These are phyloP conservation scores for Vigna radiata DNA, from an alignment of 306 rosid genomes.

Conservation along the genomic window DNA sequence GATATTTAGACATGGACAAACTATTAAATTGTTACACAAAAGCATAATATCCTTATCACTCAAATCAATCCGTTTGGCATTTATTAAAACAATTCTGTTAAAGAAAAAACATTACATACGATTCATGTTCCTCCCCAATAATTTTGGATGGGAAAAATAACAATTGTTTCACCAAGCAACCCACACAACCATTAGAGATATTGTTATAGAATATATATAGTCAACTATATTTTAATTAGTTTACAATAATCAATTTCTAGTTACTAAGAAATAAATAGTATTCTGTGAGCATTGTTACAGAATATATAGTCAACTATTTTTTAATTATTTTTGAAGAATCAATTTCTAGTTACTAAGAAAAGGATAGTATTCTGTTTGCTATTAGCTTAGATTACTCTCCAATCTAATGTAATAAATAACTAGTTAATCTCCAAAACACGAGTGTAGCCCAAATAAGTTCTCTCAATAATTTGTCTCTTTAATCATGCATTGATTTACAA, in stretches of 20 bases:
- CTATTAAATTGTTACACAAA: not conserved
- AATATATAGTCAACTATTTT: too few relatives aligned
- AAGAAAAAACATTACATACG: not conserved
- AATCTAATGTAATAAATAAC: not conserved
- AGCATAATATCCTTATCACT: conserved; percentile 13
- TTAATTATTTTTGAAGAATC: too few relatives aligned
- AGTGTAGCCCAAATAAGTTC: too few relatives aligned
- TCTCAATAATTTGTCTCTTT: too few relatives aligned
- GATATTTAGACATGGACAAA: conserved; percentile 14
- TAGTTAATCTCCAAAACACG: not conserved
- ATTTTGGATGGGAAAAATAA: conserved; percentile 18
- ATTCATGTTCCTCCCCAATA: not conserved
- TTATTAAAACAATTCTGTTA: conserved; percentile 8
- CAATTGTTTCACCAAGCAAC: not conserved
- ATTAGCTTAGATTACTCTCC: not conserved
- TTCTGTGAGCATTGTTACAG: not conserved
- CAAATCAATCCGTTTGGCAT: not conserved
- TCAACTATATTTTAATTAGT: not conserved
- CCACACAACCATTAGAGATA: not conserved
- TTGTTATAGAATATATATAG: not conserved
- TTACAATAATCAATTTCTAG: not conserved
- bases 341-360: too few relatives aligned
- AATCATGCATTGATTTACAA: too few relatives aligned
- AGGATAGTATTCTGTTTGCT: too few relatives aligned
- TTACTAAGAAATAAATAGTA: not conserved